A percentile compares a stretch with the other conserved stretches of the same genome.
These are phyloP conservation scores for Pseudocercospora fuligena DNA, from an alignment of 2,329 filamentous ascomycete genomes.

Conservation along the genomic window DNA sequence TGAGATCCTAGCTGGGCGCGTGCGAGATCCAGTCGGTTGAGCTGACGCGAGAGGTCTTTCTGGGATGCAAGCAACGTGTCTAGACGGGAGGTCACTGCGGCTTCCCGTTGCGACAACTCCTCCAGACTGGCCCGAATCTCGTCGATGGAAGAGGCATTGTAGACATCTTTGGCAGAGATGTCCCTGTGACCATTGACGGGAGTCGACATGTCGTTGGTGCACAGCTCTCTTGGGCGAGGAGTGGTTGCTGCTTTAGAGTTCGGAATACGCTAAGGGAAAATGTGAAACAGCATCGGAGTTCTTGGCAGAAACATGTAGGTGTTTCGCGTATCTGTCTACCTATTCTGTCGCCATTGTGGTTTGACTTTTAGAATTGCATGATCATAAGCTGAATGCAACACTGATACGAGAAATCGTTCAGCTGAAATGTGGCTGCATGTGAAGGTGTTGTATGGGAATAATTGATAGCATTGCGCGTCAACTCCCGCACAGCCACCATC, in stretches of 20 bases:
- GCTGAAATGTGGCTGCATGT: background rate
- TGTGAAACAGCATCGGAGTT: background rate
- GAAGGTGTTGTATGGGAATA: background rate
- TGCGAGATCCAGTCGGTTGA: slow-evolving; percentile 84
- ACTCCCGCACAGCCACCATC: background rate
- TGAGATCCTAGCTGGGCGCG: slow-evolving; percentile 88
- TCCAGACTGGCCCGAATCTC: slow-evolving; percentile 80
- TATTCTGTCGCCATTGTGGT: too few species aligned
- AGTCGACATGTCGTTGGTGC: slow-evolving; percentile 16
- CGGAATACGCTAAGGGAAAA: background rate
- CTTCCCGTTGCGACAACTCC: slow-evolving; percentile 76
- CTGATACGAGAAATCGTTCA: background rate
- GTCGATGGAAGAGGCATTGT: slow-evolving; percentile 73
- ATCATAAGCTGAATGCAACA: too few species aligned
- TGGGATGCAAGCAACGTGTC: slow-evolving; percentile 80
- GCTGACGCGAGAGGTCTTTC: slow-evolving; percentile 81
- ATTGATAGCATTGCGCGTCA: slow-evolving; percentile 1
- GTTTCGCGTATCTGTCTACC: too few species aligned
- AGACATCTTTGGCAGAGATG: slow-evolving; percentile 51
- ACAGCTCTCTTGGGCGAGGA: background rate
- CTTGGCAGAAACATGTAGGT: too few species aligned
- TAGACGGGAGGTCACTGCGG: slow-evolving; percentile 72
- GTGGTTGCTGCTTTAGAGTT: background rate
- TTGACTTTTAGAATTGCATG: too few species aligned
- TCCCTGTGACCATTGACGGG: slow-evolving; percentile 10